Base-by-base conservation (phyloP, 2,329 filamentous ascomycete genomes). In the Torrubiellomyces zombiae region DNA sequence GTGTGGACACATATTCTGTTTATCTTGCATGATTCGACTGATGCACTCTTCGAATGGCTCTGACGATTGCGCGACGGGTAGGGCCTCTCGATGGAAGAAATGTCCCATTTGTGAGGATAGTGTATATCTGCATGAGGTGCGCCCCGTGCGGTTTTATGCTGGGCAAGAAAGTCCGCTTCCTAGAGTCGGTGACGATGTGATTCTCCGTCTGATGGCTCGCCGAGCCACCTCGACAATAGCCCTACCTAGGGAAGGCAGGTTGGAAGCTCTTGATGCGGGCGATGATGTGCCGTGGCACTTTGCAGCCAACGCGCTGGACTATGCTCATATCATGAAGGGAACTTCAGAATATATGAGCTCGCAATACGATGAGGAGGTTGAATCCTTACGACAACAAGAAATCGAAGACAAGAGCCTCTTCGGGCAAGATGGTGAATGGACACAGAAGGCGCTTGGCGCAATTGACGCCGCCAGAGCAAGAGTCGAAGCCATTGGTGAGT, bases 1-100 rank as follows among this genome's bases (percentile, higher is more conserved):
- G 44, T 98, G 89, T 43, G 89, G 89, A 1, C 89, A 98, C 46
- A 93, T 98, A 9, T 95, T 94, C 48, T 98, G 89, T 45, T 58
- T 95, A 17, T 75, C 89, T 5, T 98, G 89, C 45, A 54, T 95
- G 32, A 81, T 95, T 34, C 76, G 89, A 24, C 98, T 91, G 47
- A 94, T 98, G 82, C 80, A 92, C 39, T 79, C 83, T 6, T 70
- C 67, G 3, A 69, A 65, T 14, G 75, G 78, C 28, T n/a, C n/a
- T n/a, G 75, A 79, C n/a, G 75, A 78, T 17, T 52, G 55, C 7
- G 64, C 62, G 29, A 56, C 67, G 7, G 73, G 75, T 33, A 85
- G 75, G 52, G 75, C 68, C 39, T 60, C 76, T 16, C 65, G 77
- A 27, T 94, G 81, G 68, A 92, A 92, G 56, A 93, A 92, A 47